phyloP scores from a whole-genome alignment of 1,284 basidiomycete genomes.

The Ceratobasidium sp. region DNA sequence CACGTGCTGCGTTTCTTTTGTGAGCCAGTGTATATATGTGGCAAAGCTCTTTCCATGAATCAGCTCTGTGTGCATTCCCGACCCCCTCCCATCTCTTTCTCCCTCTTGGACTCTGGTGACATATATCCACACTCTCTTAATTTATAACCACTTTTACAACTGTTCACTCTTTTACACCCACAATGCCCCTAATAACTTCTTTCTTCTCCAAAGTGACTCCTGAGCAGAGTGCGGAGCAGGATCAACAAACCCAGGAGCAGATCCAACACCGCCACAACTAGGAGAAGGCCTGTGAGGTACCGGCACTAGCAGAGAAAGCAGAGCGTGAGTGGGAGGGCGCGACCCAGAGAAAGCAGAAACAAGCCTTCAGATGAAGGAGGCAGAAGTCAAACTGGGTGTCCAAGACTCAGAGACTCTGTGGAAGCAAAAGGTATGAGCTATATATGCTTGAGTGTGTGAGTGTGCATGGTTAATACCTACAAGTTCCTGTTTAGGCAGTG shows the following conservation, averaged over 20 bases:
- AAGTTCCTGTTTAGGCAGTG: not conserved
- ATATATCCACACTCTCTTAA: not conserved
- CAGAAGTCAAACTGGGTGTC: not conserved
- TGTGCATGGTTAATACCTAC: not conserved
- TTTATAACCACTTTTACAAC: not conserved
- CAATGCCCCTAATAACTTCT: not conserved
- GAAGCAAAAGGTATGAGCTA: not conserved
- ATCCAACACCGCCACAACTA: not conserved
- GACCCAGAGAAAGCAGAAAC: slow-evolving; percentile 1
- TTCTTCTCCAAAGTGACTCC: not conserved
- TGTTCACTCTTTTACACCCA: not conserved
- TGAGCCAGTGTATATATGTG: too few species aligned
- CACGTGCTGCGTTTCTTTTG: too few species aligned
- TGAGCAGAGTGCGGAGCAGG: not conserved
- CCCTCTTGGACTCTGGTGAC: not conserved
- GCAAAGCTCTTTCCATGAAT: too few species aligned
- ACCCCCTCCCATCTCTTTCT: not conserved
- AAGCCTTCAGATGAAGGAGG: not conserved
- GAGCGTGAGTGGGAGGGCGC: not conserved
- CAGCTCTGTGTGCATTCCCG: too few species aligned
- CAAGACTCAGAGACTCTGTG: not conserved
- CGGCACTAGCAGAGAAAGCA: not conserved
- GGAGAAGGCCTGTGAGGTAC: not conserved
- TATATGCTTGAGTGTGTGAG: not conserved
- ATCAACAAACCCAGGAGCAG: not conserved